Conservation (phyloP, 148 eudicot species). For the Fagopyrum esculentum region DNA sequence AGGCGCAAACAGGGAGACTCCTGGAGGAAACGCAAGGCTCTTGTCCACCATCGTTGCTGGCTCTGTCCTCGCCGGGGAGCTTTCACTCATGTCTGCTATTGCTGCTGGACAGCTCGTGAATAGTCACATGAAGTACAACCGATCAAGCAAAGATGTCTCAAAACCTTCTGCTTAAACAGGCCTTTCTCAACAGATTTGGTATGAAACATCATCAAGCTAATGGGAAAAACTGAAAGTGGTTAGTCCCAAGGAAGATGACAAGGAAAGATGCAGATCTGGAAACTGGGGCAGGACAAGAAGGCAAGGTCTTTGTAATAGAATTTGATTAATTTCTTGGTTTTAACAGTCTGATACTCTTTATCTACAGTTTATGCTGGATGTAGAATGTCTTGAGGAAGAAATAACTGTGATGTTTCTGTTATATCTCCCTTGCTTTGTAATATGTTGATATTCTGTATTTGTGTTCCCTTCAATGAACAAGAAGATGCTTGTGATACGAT, state of each 20-base stretch:
- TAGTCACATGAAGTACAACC: conserved; percentile 37
- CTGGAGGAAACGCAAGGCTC: conserved; percentile 33
- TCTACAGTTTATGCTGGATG: background rate
- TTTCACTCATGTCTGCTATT: conserved; percentile 34
- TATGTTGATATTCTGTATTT: conserved; percentile 10
- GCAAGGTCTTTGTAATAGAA: conserved; percentile 2
- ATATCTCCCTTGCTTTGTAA: background rate
- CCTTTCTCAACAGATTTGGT: background rate
- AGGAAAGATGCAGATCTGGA: background rate
- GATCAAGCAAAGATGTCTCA: conserved; percentile 25
- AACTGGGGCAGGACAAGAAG: background rate
- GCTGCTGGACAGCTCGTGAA: conserved; percentile 31
- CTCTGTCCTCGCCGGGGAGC: conserved; percentile 36
- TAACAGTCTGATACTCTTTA: conserved; percentile 4
- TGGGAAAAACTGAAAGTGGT: background rate
- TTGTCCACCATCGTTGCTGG: conserved; percentile 31
- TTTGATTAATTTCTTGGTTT: conserved; percentile 11
- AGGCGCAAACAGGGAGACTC: conserved; percentile 27
- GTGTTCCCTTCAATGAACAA: background rate
- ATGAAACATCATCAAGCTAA: background rate
- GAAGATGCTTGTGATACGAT: background rate
- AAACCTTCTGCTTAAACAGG: conserved; percentile 9
- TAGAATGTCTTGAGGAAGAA: conserved; percentile 1
- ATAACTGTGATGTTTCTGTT: background rate
- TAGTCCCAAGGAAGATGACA: background rate